Conservation (phyloP, 371 early-diverging fungal species). For the Gilbertella persicaria region DNA sequence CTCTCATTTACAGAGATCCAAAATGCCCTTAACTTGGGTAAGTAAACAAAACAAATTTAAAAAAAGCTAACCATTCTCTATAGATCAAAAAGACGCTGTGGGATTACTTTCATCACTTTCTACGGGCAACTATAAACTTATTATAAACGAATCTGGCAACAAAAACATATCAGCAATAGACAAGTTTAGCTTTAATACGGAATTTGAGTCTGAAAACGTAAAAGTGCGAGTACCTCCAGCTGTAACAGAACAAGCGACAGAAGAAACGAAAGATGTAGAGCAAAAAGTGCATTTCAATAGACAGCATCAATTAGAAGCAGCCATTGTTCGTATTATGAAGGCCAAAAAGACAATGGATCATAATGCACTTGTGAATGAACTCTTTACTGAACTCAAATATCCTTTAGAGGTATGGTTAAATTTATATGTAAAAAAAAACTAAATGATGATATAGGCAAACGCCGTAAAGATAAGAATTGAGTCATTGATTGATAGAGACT, state of each 20-base stretch:
- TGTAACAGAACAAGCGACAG: conserved; percentile 73
- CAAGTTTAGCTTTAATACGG: conserved; percentile 63
- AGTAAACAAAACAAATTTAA: background rate
- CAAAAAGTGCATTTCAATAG: conserved; percentile 80
- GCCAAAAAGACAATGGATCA: conserved; percentile 73
- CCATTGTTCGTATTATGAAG: conserved; percentile 95
- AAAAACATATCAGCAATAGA: background rate
- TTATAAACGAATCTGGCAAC: background rate
- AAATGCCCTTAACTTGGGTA: conserved; percentile 60
- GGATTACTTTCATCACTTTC: conserved; percentile 4
- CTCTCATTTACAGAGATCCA: conserved; percentile 71
- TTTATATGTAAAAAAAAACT: background rate
- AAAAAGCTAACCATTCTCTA: background rate
- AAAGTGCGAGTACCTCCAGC: conserved; percentile 83
- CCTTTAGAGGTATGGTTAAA: conserved; percentile 63
- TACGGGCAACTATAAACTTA: background rate
- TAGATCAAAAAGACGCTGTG: background rate
- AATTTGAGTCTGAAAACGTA: conserved; percentile 62
- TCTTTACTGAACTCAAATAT: conserved; percentile 78
- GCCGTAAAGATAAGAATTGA: conserved; percentile 91
- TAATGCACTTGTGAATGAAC: conserved; percentile 65
- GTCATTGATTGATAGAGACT: conserved; percentile 90
- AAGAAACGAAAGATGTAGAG: conserved; percentile 73
- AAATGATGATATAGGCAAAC: conserved; percentile 46
- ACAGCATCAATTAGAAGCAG: conserved; percentile 90